phyloP scores from a whole-genome alignment of 1,284 basidiomycete genomes.

The Rhodotorula sp. region DNA sequence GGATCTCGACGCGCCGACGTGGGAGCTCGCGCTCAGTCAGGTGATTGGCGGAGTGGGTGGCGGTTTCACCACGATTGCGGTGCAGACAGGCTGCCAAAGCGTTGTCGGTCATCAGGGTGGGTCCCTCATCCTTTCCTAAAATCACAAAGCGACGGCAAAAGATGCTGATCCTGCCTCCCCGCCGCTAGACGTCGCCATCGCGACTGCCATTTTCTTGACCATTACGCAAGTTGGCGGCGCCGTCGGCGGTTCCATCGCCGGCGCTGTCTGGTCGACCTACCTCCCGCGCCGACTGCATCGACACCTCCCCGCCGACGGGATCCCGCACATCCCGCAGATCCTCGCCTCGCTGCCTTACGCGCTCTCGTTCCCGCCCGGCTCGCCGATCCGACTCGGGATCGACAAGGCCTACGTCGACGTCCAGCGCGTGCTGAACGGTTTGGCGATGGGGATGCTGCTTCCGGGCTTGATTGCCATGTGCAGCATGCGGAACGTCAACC shows the following conservation, averaged over 20 bases:
- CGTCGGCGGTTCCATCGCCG: slow-evolving; percentile 45
- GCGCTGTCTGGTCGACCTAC: slow-evolving; percentile 45
- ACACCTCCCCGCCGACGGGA: slow-evolving; percentile 32
- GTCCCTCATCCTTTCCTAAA: too few species aligned
- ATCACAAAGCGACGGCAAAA: too few species aligned
- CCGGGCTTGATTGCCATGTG: slow-evolving; percentile 37
- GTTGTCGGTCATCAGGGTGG: slow-evolving; percentile 42
- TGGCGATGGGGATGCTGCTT: slow-evolving; percentile 36
- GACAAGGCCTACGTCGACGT: slow-evolving; percentile 43
- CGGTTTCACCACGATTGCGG: slow-evolving; percentile 44
- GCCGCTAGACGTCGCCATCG: slow-evolving; percentile 43
- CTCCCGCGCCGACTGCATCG: slow-evolving; percentile 35
- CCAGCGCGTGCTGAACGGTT: slow-evolving; percentile 41
- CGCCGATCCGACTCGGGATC: slow-evolving; percentile 38
- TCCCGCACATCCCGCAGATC: slow-evolving; percentile 39
- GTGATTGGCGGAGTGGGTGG: slow-evolving; percentile 42
- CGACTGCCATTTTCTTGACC: slow-evolving; percentile 46
- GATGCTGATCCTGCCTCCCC: too few species aligned
- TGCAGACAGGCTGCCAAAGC: slow-evolving; percentile 44
- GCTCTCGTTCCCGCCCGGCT: slow-evolving; percentile 39
- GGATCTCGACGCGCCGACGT: slow-evolving; percentile 43
- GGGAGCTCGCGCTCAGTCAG: slow-evolving; percentile 44
- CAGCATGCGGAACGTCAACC: slow-evolving; percentile 40
- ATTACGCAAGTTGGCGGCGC: slow-evolving; percentile 47
- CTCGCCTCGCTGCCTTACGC: slow-evolving; percentile 43